Conservation (phyloP, 345 rosid species). For the Rubroshorea leprosula region DNA sequence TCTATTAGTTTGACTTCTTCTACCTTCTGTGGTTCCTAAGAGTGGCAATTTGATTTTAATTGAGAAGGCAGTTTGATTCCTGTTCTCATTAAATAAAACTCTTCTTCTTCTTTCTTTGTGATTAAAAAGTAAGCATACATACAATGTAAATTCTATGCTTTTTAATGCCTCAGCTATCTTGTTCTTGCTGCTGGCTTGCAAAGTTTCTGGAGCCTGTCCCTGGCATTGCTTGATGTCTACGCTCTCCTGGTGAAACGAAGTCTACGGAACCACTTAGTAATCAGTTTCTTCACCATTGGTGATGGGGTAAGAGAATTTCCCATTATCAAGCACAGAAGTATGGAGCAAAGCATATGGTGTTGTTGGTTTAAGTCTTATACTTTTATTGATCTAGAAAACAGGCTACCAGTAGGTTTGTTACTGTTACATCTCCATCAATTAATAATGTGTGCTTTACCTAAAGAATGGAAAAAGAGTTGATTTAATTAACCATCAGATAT, state of each 20-base stretch:
- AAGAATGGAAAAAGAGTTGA: too few relatives aligned
- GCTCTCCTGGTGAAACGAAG: constrained; percentile 66
- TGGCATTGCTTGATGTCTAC: constrained; percentile 54
- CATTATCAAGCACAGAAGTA: constrained; percentile 6
- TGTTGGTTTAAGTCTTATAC: constrained; percentile 1
- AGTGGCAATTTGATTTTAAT: too few relatives aligned
- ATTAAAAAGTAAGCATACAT: not conserved
- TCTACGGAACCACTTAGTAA: constrained; percentile 38
- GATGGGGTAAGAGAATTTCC: constrained; percentile 58
- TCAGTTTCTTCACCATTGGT: constrained; percentile 57
- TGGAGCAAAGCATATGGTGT: not conserved
- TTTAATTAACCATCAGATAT: too few relatives aligned
- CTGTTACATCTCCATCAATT: not conserved
- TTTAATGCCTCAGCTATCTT: constrained; percentile 48
- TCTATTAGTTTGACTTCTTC: not conserved
- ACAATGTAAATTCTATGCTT: constrained; percentile 5
- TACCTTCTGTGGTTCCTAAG: too few relatives aligned
- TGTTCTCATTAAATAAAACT: too few relatives aligned
- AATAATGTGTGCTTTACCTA: not conserved
- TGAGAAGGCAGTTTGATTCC: too few relatives aligned
- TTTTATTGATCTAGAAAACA: not conserved
- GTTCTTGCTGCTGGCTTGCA: constrained; percentile 68
- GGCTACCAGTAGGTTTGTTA: not conserved
- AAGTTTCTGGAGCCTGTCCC: constrained; percentile 67
- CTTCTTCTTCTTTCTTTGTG: not conserved